A percentile compares a stretch with the other conserved stretches of the same genome.
Conservation (phyloP, 31 red algal species). For the Odonthalia washingtoniensis region DNA sequence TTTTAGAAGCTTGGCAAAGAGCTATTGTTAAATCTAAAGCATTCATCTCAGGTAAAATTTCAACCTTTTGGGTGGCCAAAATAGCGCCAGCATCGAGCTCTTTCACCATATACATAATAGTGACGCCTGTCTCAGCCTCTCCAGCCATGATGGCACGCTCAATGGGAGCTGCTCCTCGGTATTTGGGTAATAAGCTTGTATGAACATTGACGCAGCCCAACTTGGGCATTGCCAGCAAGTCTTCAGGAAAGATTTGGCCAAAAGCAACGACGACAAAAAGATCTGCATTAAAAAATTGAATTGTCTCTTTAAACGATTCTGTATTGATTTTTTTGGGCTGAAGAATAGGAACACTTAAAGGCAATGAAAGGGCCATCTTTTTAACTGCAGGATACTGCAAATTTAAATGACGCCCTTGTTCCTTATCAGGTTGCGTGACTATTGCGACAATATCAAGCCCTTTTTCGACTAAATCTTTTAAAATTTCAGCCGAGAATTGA, state of each 20-base stretch:
- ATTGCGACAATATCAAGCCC: constrained; percentile 15
- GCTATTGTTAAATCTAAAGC: background rate
- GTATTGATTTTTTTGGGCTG: constrained; percentile 18
- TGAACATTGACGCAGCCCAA: constrained; percentile 36
- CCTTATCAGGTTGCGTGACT: constrained; percentile 32
- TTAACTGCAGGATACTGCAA: constrained; percentile 3
- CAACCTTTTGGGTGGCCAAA: background rate
- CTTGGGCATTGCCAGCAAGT: constrained; percentile 5
- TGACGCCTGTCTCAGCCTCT: constrained; percentile 18
- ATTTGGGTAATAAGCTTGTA: constrained; percentile 3
- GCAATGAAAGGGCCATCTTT: background rate
- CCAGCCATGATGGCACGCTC: constrained; percentile 30
- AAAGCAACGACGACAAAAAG: constrained; percentile 24
- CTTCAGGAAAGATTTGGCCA: constrained; percentile 19
- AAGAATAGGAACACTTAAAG: background rate
- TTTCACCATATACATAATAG: constrained; percentile 33
- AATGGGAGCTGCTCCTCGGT: constrained; percentile 30
- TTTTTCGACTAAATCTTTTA: constrained; percentile 51
- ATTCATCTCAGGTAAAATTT: background rate
- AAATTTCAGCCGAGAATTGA: constrained; percentile 57
- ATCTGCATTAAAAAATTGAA: constrained; percentile 26
- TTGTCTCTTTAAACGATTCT: background rate
- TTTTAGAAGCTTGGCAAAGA: background rate
- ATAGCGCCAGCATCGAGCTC: constrained; percentile 35
- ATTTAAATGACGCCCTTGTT: constrained; percentile 10